Base-by-base conservation (phyloP, 2,329 filamentous ascomycete species). In the Aureobasidium pullulans region DNA sequence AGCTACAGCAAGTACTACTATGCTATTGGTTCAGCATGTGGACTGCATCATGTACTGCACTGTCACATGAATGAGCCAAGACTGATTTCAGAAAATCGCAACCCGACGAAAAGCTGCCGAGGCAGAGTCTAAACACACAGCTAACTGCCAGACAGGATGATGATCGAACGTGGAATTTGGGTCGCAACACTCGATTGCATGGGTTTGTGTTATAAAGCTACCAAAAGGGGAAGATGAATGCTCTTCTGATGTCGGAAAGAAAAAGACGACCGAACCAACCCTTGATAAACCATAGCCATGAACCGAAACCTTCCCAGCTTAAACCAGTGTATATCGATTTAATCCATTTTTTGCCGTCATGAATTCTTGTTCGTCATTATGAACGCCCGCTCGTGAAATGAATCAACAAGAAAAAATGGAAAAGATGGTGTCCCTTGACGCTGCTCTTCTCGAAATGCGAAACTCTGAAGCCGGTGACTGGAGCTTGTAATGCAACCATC, bases 351-450 rank as follows among this genome's bases (percentile, higher is more conserved):
- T 23, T 43, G 29, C 50, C 50, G 39, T 54, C 50, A 54, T 54
- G 50, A 54, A 54, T 42, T 54, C 50, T 37, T 54, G 50, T 42
- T 54, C 50, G 37, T 54, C 50, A 54, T 54, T 54, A 54, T 54
- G 50, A 54, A 57, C 53, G 53, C 53, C 43, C 43, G 53, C 40
- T 57, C 53, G 43, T 46, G 39, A 29, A 42, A 13, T 32, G 46
- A 44, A 44, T 28, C 11, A 31, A 57, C 34, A 32, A 57, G 40
- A 42, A 57, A 57, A 46, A 54, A 54, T 54, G 50, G 39, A 54
- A 40, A 2, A 34, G 10, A 34, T 37, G 37, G 29, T 13, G 15
- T 34, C 15, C 34, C 37, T 43, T 54, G 37, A 54, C 29, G 50
- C 50, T 42, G 23, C 28, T 32, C 39, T 43, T 34, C 29, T 29